These are phyloP conservation scores for Ophiostoma ips DNA, from an alignment of 2,329 filamentous ascomycete genomes.

Conservation along the genomic window DNA sequence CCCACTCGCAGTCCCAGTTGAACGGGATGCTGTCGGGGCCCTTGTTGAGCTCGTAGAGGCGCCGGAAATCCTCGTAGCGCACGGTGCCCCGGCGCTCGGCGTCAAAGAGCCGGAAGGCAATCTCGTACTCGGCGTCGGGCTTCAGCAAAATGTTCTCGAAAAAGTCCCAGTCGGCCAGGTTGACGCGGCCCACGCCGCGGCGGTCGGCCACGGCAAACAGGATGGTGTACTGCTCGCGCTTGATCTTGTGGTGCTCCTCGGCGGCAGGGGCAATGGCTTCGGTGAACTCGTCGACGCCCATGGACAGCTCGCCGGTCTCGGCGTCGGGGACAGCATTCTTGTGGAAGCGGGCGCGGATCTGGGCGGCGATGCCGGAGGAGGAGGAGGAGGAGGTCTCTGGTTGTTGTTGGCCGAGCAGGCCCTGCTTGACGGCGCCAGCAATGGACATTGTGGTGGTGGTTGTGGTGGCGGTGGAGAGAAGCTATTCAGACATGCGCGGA, in stretches of 20 bases:
- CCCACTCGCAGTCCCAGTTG: constrained; percentile 96
- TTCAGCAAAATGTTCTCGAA: constrained; percentile 92
- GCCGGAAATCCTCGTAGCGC: constrained; percentile 78
- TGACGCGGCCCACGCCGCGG: constrained; percentile 57
- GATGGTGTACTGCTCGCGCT: constrained; percentile 85
- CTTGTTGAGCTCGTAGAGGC: constrained; percentile 78
- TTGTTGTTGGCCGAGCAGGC: constrained; percentile 50
- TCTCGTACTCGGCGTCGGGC: constrained; percentile 96
- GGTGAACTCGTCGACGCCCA: constrained; percentile 79
- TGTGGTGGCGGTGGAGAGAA: not conserved
- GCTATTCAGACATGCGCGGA: not conserved
- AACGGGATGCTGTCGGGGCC: constrained; percentile 76
- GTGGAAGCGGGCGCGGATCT: constrained; percentile 63
- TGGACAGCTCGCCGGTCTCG: constrained; percentile 60
- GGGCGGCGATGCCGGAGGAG: constrained; percentile 49
- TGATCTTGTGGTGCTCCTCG: constrained; percentile 97
- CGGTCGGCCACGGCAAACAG: constrained; percentile 87
- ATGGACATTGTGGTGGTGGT: constrained; percentile 20
- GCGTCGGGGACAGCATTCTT: constrained; percentile 64
- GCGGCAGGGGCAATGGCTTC: constrained; percentile 72
- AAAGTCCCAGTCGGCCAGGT: constrained; percentile 72
- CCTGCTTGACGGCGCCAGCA: constrained; percentile 65
- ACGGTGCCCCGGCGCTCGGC: constrained; percentile 70
- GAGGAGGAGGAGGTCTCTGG: constrained; percentile 19
- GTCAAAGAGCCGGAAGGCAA: constrained; percentile 94